Base-by-base conservation (phyloP, 176 grass and related monocot species). In the Zoysia japonica region DNA sequence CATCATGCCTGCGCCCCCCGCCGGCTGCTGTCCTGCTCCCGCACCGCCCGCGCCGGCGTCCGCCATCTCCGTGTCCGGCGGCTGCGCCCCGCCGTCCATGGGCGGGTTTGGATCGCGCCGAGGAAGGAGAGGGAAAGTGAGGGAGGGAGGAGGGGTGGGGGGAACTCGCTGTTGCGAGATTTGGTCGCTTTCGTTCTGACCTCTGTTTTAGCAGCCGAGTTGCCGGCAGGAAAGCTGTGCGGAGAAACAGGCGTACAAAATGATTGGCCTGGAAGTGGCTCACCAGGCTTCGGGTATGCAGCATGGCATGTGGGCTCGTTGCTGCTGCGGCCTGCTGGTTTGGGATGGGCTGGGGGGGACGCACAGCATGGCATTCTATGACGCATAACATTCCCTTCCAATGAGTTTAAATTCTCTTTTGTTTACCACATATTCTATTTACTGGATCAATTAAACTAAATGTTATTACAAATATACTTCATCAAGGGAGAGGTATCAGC, bases 31-130 rank as follows among this genome's bases (percentile, higher is more conserved):
- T 17, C 46, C 15, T 16, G 20, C 52, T 1, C 53, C 78, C 1
- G 43, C 41, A 11, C 74, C 35, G 45, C 39, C 4, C 28, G 28
- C 28, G 70, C 28, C 87, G 13, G 89, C 93, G 61, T 96, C 93
- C 48, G 75, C 47, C 93, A 96, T 96, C 87, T 96, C 93, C 66
- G 89, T 52, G 77, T 96, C 93, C 62, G 93, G 78, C 68, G 79
- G 82, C 80, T 61, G 87, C 70, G 70, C 53, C 88, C 87, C 90
- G 68, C 68, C 82, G 61, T 93, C 90, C 90, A 90, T 97, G 9
- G 66, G 65, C 68, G 71, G 65, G 61, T 88, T 76, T 64, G 82
- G 82, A 85, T 76, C 82, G 57, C 49, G 79, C 6, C 49, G 61
- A 35, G 41, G 61, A 20, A 62, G 36, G 47, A 28, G 61, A 74